Base-by-base conservation (phyloP, 805 yeast genomes). In the Zygosaccharomyces kombuchaensis region DNA sequence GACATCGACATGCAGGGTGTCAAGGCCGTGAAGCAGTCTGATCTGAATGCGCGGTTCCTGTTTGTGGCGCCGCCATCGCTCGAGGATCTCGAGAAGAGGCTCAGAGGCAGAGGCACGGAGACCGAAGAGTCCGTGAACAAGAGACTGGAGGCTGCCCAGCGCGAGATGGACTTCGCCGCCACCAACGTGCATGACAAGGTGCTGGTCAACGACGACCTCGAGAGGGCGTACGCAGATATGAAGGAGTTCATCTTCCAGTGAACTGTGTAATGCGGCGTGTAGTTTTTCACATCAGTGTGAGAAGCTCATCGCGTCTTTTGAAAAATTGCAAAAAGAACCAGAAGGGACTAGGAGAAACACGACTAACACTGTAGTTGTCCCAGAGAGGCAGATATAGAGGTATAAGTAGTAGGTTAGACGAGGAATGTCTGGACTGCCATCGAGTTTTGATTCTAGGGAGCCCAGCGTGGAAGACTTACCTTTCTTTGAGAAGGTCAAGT, bases 1-100 rank as follows among this genome's bases (percentile, higher is more conserved):
- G 99, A 93, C 69, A 93, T 93, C 55, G 99, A 93, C 77, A 90
- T 91, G 97, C 98, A 93, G 72, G 99, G 99, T 55, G 99, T 93
- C 59, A 84, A 86, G 71, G 76, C 88, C 21, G 96, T 93, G 54
- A 93, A 93, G 71, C 70, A 79, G 45, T 80, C 96, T 13, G 78
- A 79, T 55, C 75, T 93, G 58, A 80, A 87, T 57, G 96, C 99
- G 23, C 77, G 90, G 66, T 93, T 66, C 67, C 71, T 93, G 56
- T 93, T 93, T 63, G 67, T 93, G 51, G 84, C 96, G 34, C 99
- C 99, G 27, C 99, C 99, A 25, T 83, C 93, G 14, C 71, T 89
- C 54, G 96, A 87, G 44, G 80, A 75, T 44, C 77, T 93, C 59
- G 79, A 79, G 62, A 66, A 70, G 50, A 81, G 99, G 69, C 78